Conservation (phyloP, 345 rosid species). For the Aethionema arabicum region DNA sequence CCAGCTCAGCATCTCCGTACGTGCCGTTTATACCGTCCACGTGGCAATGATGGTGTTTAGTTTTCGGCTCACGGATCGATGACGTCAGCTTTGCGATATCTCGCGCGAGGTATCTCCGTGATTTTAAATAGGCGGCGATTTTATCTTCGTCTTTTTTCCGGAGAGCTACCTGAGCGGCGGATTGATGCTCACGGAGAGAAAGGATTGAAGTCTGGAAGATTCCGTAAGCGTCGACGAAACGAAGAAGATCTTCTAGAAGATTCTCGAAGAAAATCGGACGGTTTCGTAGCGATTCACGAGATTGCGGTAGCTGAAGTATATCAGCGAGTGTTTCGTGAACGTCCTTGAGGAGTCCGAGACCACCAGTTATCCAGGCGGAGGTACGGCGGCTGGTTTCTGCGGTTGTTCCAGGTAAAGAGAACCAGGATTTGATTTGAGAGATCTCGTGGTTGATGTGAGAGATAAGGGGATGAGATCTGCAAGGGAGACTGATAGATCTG, state of each 20-base stretch:
- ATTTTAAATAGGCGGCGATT: constrained; percentile 23
- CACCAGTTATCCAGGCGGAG: constrained; percentile 37
- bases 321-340: constrained; percentile 38
- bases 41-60: constrained; percentile 18
- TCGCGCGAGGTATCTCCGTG: constrained; percentile 29
- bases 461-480: constrained; percentile 37
- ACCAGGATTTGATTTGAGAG: constrained; percentile 44
- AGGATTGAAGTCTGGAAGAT: constrained; percentile 36
- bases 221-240: constrained; percentile 43
- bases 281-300: constrained; percentile 37
- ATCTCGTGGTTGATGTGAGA: constrained; percentile 41
- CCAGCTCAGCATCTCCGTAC: constrained; percentile 35
- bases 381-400: constrained; percentile 20
- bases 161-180: constrained; percentile 41
- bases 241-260: constrained; percentile 38
- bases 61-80: constrained; percentile 30
- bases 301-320: constrained; percentile 38
- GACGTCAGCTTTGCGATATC: constrained; percentile 35
- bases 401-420: constrained; percentile 17
- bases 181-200: constrained; percentile 36
- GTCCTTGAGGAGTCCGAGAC: constrained; percentile 36
- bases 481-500: constrained; percentile 39
- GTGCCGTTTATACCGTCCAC: constrained; percentile 13
- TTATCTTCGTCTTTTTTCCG: constrained; percentile 34
- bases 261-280: constrained; percentile 37